These are phyloP conservation scores for Coemansia pectinata DNA, from an alignment of 192 early-diverging fungal genomes.

Conservation along the genomic window DNA sequence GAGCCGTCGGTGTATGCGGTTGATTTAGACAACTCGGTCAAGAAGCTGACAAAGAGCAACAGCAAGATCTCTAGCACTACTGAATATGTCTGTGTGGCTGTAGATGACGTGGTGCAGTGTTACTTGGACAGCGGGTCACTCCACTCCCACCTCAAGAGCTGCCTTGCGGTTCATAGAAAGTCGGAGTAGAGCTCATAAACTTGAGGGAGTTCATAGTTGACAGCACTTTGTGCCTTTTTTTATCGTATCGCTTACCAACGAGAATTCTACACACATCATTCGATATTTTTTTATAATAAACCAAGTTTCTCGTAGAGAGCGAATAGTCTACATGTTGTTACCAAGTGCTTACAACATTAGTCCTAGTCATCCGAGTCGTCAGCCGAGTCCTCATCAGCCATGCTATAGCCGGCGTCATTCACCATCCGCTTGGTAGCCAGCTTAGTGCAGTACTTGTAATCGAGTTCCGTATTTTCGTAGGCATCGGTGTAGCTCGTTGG, in stretches of 20 bases:
- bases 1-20: neutral
- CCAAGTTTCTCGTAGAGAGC: neutral
- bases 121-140: neutral
- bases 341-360: neutral
- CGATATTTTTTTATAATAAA: neutral
- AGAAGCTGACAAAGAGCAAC: neutral
- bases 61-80: neutral
- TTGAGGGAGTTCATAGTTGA: neutral
- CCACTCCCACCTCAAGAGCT: neutral
- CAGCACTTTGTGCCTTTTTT: too few species aligned
- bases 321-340: neutral
- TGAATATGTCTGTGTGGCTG: slow-evolving; percentile 1
- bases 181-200: neutral
- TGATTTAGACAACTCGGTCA: neutral
- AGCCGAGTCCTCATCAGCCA: neutral
- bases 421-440: neutral
- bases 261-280: neutral
- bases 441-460: neutral
- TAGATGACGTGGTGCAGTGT: neutral
- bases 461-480: neutral
- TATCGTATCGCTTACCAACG: neutral
- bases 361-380: neutral
- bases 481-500: neutral
- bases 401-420: neutral
- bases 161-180: neutral